Conservation (phyloP, 1,139 yeast species). For the Nakaseomyces nivariensis region DNA sequence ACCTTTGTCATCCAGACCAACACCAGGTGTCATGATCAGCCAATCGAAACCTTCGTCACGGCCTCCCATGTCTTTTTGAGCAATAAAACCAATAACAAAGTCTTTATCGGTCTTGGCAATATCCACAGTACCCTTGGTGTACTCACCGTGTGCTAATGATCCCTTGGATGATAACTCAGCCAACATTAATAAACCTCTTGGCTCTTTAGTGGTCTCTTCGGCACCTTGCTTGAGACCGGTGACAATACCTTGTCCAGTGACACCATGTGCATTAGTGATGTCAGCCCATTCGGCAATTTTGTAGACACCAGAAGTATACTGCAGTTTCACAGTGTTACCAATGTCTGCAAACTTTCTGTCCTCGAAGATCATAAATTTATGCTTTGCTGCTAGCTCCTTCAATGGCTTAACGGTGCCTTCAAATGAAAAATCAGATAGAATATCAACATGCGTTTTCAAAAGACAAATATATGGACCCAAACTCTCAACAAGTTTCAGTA, state of each 20-base stretch:
- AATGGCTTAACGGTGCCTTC: constrained; percentile 73
- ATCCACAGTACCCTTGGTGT: constrained; percentile 76
- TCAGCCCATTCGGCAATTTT: constrained; percentile 92
- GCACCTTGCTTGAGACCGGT: constrained; percentile 82
- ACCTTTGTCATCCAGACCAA: constrained; percentile 95
- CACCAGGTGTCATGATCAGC: constrained; percentile 97
- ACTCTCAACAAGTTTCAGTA: constrained; percentile 59
- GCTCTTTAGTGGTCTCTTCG: constrained; percentile 50
- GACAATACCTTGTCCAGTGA: constrained; percentile 91
- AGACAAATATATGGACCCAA: constrained; percentile 89
- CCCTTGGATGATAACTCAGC: constrained; percentile 95
- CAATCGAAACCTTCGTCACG: constrained; percentile 81
- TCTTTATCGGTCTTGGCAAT: constrained; percentile 81
- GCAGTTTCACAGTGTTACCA: constrained; percentile 95
- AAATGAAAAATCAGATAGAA: constrained; percentile 76
- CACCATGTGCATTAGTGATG: constrained; percentile 95
- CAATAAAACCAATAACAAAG: constrained; percentile 93
- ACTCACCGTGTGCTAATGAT: constrained; percentile 84
- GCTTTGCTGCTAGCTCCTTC: constrained; percentile 57
- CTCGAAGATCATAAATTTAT: constrained; percentile 81
- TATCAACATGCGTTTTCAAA: constrained; percentile 91
- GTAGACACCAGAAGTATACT: constrained; percentile 83
- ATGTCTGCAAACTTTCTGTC: constrained; percentile 98
- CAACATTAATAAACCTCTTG: constrained; percentile 86
- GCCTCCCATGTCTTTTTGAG: constrained; percentile 83